A percentile compares a stretch with the other conserved stretches of the same genome.
Evolutionary conservation across 352 stramenopile species (phyloP).

Genomic region (Globisporangium solare): DNA sequence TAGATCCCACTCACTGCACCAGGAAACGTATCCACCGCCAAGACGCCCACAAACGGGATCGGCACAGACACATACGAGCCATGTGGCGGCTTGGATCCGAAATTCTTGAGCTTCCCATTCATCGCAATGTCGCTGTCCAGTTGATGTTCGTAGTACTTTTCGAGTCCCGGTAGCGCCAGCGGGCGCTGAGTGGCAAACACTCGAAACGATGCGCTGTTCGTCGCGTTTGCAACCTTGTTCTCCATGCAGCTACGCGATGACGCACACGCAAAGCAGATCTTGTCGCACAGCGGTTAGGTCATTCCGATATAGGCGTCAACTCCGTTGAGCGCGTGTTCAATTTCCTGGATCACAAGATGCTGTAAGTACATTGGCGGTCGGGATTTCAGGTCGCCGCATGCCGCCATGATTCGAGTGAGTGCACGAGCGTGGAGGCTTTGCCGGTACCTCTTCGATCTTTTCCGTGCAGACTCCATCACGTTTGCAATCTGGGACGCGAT

Average conservation of each 20-base stretch:
- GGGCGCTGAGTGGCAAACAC: slow-evolving; percentile 43
- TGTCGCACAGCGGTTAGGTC: slow-evolving; percentile 42
- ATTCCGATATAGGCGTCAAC: slow-evolving; percentile 66
- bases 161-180: slow-evolving; percentile 49
- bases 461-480: slow-evolving; percentile 14
- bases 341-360: slow-evolving; percentile 39
- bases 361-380: slow-evolving; percentile 30
- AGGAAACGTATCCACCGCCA: slow-evolving; percentile 61
- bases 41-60: slow-evolving; percentile 63
- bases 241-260: slow-evolving; percentile 51
- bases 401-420: slow-evolving; percentile 41
- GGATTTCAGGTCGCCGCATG: slow-evolving; percentile 36
- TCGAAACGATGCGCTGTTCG: slow-evolving; percentile 40
- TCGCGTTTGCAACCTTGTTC: slow-evolving; percentile 28
- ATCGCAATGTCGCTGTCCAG: slow-evolving; percentile 1
- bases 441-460: slow-evolving; percentile 2
- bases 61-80: slow-evolving; percentile 62
- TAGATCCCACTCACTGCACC: slow-evolving; percentile 52
- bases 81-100: slow-evolving; percentile 11
- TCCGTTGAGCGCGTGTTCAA: slow-evolving; percentile 52
- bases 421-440: slow-evolving; percentile 26
- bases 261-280: slow-evolving; percentile 44
- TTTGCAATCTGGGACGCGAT: slow-evolving; percentile 20
- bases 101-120: slow-evolving; percentile 22
- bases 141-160: slow-evolving; percentile 22